Conservation (phyloP, 2,329 filamentous ascomycete genomes). For the Fusarium illudens region DNA sequence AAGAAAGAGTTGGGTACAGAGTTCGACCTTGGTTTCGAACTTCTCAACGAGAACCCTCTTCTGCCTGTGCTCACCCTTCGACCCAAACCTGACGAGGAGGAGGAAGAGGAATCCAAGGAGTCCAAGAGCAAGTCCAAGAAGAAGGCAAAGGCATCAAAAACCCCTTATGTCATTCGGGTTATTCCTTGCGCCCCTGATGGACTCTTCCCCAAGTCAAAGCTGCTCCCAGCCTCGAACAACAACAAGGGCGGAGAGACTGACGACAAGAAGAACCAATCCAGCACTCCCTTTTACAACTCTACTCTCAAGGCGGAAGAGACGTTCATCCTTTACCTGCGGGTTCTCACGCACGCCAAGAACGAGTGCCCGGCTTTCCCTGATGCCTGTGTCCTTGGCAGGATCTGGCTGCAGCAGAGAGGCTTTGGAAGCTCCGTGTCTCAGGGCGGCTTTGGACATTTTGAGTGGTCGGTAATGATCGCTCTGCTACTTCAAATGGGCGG, state of each 20-base stretch:
- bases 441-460: conserved; percentile 92
- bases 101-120: conserved; percentile 19
- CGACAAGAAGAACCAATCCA: conserved; percentile 52
- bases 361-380: conserved; percentile 79
- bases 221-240: conserved; percentile 74
- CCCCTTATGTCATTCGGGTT: conserved; percentile 73
- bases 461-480: conserved; percentile 85
- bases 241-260: conserved; percentile 65
- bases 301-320: conserved; percentile 81
- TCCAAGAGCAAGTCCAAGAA: conserved; percentile 37
- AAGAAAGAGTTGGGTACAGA: conserved; percentile 62
- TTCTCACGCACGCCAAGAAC: conserved; percentile 74
- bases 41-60: conserved; percentile 76
- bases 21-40: conserved; percentile 69
- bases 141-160: conserved; percentile 38
- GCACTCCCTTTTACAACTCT: conserved; percentile 90
- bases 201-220: conserved; percentile 76
- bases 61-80: conserved; percentile 70
- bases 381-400: conserved; percentile 83
- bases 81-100: conserved; percentile 43
- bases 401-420: conserved; percentile 90
- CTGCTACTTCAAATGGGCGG: conserved; percentile 82
- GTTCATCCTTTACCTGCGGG: conserved; percentile 76
- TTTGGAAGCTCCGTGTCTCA: conserved; percentile 73
- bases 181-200: conserved; percentile 76